Base-by-base conservation (phyloP, 148 eudicot genomes). In the Agrostemma githago region DNA sequence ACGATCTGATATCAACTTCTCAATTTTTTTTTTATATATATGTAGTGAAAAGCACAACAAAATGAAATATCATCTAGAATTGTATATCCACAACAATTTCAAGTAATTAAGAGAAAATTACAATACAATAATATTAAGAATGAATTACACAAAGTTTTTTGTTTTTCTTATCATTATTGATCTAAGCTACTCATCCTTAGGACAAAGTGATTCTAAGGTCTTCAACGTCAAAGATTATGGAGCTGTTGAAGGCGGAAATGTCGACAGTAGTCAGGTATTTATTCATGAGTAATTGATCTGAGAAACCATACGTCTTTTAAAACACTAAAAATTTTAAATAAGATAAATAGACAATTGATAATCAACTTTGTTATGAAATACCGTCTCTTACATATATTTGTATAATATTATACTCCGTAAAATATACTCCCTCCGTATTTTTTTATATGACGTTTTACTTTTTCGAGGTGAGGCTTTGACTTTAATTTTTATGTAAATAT, bases 201-300 rank as follows among this genome's bases (percentile, higher is more conserved):
- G 37, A 62, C 12, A 38, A 37, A 12, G 57, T 10, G 66, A 26
- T 6, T 11, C 12, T 2, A 64, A 64, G 40, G 7, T 21, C 37
- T 72, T 72, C 48, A 78, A 65, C 61, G 46, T 80, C 17, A 74
- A 62, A 16, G 46, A 72, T 21, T 77, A 65, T 62, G 81, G 83
- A 53, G 86, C 83, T 1, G 53, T 67, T 16, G 71, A 71, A 43
- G 86, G 79, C 70, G 84, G 82, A 38, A 72, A 48, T 38, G 43
- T 69, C 42, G 84, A 84, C 66, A 41, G 11, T 53, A 79, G 72
- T 58, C 21, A 79, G 84, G 86, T 83, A 67, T 71, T 46, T 26
- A 26, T 26, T 26, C 34, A 26, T 26, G 1, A 26, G 34, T 26
- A 26, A 26, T 68, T 34, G 5, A 61, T 3, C 12, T 6, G 6